Evolutionary conservation across 2,329 filamentous ascomycete genomes (phyloP).

Genomic region (Metarhizium humberi): DNA sequence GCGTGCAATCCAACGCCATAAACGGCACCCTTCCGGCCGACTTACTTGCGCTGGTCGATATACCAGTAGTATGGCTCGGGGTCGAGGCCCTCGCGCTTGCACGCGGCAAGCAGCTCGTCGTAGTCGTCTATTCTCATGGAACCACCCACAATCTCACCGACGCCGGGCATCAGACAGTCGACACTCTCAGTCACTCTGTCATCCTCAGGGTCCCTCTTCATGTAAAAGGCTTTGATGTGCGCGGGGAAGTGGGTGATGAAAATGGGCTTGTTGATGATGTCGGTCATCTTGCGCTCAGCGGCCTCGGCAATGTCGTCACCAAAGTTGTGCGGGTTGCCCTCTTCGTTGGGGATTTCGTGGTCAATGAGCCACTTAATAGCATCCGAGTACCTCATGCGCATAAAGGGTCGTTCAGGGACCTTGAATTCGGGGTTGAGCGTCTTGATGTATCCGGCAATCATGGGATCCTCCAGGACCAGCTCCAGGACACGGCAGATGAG

Average conservation of each 20-base stretch:
- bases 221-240: slow-evolving; percentile 99
- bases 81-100: slow-evolving; percentile 77
- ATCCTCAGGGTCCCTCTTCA: slow-evolving; percentile 80
- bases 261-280: slow-evolving; percentile 90
- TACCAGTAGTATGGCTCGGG: slow-evolving; percentile 95
- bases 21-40: neutral
- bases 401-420: slow-evolving; percentile 74
- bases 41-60: slow-evolving; percentile 80
- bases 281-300: slow-evolving; percentile 93
- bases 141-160: slow-evolving; percentile 94
- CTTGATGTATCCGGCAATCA: slow-evolving; percentile 64
- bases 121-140: slow-evolving; percentile 93
- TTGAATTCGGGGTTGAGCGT: slow-evolving; percentile 87
- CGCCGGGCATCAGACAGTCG: slow-evolving; percentile 78
- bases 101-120: slow-evolving; percentile 82
- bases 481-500: slow-evolving; percentile 82
- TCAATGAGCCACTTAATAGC: slow-evolving; percentile 91
- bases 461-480: slow-evolving; percentile 62
- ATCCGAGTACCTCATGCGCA: slow-evolving; percentile 89
- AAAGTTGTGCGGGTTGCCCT: slow-evolving; percentile 80
- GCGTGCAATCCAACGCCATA: neutral
- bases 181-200: slow-evolving; percentile 84
- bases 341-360: slow-evolving; percentile 87
- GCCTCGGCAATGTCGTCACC: slow-evolving; percentile 98
- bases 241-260: slow-evolving; percentile 95